These are phyloP conservation scores for Firmiana major DNA, from an alignment of 345 rosid genomes.

Conservation along the genomic window DNA sequence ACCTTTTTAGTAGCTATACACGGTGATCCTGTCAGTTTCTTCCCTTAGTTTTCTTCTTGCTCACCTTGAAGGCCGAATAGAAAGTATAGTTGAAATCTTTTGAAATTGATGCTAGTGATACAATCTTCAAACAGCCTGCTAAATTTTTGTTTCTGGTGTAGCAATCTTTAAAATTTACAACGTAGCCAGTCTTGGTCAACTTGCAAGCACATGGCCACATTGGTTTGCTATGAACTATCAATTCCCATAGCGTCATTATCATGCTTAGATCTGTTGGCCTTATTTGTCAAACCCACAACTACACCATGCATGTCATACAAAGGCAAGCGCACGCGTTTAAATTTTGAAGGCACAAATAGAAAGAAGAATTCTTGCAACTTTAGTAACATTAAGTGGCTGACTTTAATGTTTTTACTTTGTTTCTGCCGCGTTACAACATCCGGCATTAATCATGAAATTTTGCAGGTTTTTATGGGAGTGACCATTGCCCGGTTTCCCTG, in stretches of 20 bases:
- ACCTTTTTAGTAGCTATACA: too few species aligned
- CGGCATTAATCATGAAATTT: conserved; percentile 11
- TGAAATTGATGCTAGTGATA: too few species aligned
- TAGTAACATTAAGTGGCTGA: not conserved
- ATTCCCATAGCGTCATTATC: not conserved
- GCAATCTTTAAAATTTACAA: too few species aligned
- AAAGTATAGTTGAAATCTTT: too few species aligned
- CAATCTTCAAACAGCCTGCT: too few species aligned
- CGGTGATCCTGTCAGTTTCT: too few species aligned
- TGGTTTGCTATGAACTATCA: not conserved
- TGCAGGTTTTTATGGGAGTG: conserved; percentile 87
- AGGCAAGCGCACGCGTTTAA: not conserved
- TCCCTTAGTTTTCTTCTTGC: too few species aligned
- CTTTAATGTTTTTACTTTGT: not conserved
- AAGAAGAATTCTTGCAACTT: not conserved
- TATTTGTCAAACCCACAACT: not conserved
- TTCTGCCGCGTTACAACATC: not conserved
- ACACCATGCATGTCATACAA: not conserved
- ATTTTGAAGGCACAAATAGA: not conserved
- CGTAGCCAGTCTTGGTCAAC: too few species aligned
- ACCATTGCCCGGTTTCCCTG: conserved; percentile 85
- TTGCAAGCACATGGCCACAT: too few species aligned
- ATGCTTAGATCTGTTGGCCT: not conserved
- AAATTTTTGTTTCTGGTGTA: too few species aligned
- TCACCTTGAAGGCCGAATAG: too few species aligned